Percentiles rank a stretch among this genome's conserved stretches.
phyloP scores from a whole-genome alignment of 1,284 basidiomycete genomes.

The Blastosporella zonata region DNA sequence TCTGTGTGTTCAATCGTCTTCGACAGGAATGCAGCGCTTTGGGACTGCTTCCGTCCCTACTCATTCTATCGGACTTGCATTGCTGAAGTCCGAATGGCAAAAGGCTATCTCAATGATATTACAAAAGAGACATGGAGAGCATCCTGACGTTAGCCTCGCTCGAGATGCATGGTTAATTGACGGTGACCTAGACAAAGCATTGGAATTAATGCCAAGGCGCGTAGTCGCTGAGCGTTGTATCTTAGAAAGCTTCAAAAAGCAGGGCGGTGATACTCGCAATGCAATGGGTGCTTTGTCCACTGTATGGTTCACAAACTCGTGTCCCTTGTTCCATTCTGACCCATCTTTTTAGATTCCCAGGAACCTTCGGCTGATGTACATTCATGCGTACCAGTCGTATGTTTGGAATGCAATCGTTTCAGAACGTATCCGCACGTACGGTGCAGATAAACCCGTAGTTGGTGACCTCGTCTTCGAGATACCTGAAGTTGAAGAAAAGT shows the following conservation, averaged over 20 bases:
- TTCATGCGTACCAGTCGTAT: conserved; percentile 98
- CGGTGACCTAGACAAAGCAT: conserved; percentile 71
- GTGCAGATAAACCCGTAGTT: conserved; percentile 70
- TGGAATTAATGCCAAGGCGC: conserved; percentile 81
- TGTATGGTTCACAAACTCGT: conserved; percentile 36
- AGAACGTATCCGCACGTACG: conserved; percentile 81
- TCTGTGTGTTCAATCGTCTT: not conserved
- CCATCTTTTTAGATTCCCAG: conserved; percentile 78
- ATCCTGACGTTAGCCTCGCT: conserved; percentile 79
- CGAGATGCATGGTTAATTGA: conserved; percentile 84
- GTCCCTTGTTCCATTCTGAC: conserved; percentile 3
- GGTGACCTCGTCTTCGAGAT: conserved; percentile 86
- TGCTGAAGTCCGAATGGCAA: conserved; percentile 89
- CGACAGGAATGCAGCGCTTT: conserved; percentile 94
- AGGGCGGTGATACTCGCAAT: conserved; percentile 74
- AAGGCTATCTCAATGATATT: conserved; percentile 83
- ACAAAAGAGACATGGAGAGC: conserved; percentile 81
- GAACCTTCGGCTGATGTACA: conserved; percentile 94
- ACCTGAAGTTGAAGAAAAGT: conserved; percentile 33
- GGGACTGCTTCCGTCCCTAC: conserved; percentile 96
- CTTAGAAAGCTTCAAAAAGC: conserved; percentile 86
- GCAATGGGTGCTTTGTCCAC: conserved; percentile 84
- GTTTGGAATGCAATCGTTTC: conserved; percentile 98
- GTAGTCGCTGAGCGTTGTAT: conserved; percentile 92
- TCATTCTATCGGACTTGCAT: conserved; percentile 87